A percentile compares a stretch with the other conserved stretches of the same genome.
These are phyloP conservation scores for Talaromyces sp. DNA, from an alignment of 2,329 filamentous ascomycete genomes.

Conservation along the genomic window DNA sequence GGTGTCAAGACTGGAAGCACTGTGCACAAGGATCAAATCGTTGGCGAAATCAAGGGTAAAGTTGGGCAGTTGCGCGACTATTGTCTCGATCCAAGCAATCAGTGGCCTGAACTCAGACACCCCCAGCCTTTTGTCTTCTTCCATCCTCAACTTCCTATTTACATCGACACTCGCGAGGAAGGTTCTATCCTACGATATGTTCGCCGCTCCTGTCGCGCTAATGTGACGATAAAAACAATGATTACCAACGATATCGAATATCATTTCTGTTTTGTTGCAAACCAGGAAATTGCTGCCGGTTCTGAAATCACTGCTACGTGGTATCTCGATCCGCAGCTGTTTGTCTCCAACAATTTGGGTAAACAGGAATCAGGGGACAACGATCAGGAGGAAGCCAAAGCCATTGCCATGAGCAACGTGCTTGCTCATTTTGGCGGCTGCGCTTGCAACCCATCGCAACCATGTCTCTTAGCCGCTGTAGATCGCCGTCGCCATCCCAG, in stretches of 20 bases:
- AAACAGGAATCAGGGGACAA: conserved; percentile 35
- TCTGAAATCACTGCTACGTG: conserved; percentile 45
- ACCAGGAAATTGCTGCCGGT: conserved; percentile 62
- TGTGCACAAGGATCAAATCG: conserved; percentile 49
- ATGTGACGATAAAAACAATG: conserved; percentile 80
- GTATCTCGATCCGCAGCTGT: conserved; percentile 40
- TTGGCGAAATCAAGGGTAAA: conserved; percentile 71
- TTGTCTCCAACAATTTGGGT: conserved; percentile 33
- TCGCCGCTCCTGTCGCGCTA: conserved; percentile 86
- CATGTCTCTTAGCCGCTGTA: conserved; percentile 36
- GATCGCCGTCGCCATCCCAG: conserved; percentile 36
- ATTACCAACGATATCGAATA: conserved; percentile 73
- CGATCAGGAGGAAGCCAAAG: conserved; percentile 34
- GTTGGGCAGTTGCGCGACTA: conserved; percentile 70
- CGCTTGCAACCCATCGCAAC: conserved; percentile 35
- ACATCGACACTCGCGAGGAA: conserved; percentile 85
- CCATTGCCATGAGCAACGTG: conserved; percentile 43
- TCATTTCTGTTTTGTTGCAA: conserved; percentile 88
- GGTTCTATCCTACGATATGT: conserved; percentile 82
- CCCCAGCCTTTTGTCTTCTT: conserved; percentile 73
- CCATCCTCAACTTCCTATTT: conserved; percentile 80
- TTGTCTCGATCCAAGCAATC: conserved; percentile 58
- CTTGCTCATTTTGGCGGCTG: conserved; percentile 46
- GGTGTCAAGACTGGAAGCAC: conserved; percentile 46
- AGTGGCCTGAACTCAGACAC: conserved; percentile 59